phyloP scores from a whole-genome alignment of 768 basidiomycete species.

The Boletus vinaceobasis region DNA sequence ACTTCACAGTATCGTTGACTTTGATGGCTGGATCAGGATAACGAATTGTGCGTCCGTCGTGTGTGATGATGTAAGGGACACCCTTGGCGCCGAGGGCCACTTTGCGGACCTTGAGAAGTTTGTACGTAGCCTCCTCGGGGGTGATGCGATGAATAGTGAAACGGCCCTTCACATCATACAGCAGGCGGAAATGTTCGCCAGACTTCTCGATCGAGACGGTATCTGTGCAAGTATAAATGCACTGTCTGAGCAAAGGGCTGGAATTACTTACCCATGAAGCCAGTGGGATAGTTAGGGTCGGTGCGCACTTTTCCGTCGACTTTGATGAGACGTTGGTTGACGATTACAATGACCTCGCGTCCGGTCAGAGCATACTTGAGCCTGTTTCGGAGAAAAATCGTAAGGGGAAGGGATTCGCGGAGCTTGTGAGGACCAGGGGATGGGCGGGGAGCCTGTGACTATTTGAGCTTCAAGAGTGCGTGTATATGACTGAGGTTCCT shows the following conservation, averaged over 20 bases:
- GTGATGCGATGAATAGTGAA: conserved; percentile 99
- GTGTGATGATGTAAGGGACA: conserved; percentile 96
- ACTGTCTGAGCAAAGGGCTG: neutral
- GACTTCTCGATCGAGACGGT: conserved; percentile 98
- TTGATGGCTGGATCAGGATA: conserved; percentile 96
- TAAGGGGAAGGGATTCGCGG: conserved; percentile 95
- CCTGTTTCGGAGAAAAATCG: conserved; percentile 96
- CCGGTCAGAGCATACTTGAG: conserved; percentile 98
- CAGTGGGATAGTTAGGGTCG: conserved; percentile 93
- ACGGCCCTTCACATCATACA: conserved; percentile 99
- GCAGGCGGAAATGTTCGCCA: conserved; percentile 97
- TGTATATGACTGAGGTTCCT: conserved; percentile 28
- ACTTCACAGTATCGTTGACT: conserved; percentile 97
- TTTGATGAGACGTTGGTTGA: conserved; percentile 96
- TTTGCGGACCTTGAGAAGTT: conserved; percentile 91
- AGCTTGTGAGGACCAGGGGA: conserved; percentile 99
- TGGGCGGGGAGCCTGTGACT: conserved; percentile 83
- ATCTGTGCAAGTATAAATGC: conserved; percentile 46
- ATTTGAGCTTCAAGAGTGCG: conserved; percentile 5
- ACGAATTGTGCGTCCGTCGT: conserved; percentile 99
- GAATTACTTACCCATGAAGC: conserved; percentile 83
- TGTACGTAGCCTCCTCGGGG: conserved; percentile 93
- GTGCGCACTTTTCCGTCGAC: conserved; percentile 99
- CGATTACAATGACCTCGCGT: conserved; percentile 92
- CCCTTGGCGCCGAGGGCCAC: conserved; percentile 91